Conservation (phyloP, 805 yeast species). For the Candida sonorensis region DNA sequence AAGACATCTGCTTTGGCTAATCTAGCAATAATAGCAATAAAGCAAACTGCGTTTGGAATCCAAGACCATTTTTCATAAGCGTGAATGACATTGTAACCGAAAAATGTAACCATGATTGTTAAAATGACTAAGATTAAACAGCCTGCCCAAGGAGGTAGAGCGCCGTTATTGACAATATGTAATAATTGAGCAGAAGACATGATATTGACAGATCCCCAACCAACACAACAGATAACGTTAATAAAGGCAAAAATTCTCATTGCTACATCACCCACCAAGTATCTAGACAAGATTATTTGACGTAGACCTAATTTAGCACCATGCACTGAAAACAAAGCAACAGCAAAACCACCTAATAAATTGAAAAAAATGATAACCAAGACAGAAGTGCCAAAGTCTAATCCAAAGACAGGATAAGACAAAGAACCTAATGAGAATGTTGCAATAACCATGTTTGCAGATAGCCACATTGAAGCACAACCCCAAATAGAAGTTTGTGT, state of each 20-base stretch:
- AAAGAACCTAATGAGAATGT: slow-evolving; percentile 73
- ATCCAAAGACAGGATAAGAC: slow-evolving; percentile 51
- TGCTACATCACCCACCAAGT: slow-evolving; percentile 65
- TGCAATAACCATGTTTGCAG: slow-evolving; percentile 84
- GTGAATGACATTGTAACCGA: slow-evolving; percentile 82
- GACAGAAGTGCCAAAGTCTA: slow-evolving; percentile 69
- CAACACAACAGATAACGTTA: slow-evolving; percentile 81
- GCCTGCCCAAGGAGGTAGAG: slow-evolving; percentile 87
- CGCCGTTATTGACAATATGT: slow-evolving; percentile 59
- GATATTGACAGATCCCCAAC: slow-evolving; percentile 93
- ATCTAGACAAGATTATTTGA: slow-evolving; percentile 79
- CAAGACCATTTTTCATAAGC: slow-evolving; percentile 78
- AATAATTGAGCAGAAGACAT: slow-evolving; percentile 84
- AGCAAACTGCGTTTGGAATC: slow-evolving; percentile 73
- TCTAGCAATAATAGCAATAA: slow-evolving; percentile 74
- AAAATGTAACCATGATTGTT: slow-evolving; percentile 69
- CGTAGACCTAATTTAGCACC: slow-evolving; percentile 84
- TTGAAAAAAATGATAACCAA: slow-evolving; percentile 67
- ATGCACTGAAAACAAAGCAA: slow-evolving; percentile 74
- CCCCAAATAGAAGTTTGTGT: slow-evolving; percentile 56
- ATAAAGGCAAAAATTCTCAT: slow-evolving; percentile 72
- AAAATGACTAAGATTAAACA: slow-evolving; percentile 62
- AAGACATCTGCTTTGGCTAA: slow-evolving; percentile 63
- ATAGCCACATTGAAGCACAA: slow-evolving; percentile 86
- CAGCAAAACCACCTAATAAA: slow-evolving; percentile 66